phyloP scores from a whole-genome alignment of 441 rosid genomes.

The Metrosideros polymorpha region DNA sequence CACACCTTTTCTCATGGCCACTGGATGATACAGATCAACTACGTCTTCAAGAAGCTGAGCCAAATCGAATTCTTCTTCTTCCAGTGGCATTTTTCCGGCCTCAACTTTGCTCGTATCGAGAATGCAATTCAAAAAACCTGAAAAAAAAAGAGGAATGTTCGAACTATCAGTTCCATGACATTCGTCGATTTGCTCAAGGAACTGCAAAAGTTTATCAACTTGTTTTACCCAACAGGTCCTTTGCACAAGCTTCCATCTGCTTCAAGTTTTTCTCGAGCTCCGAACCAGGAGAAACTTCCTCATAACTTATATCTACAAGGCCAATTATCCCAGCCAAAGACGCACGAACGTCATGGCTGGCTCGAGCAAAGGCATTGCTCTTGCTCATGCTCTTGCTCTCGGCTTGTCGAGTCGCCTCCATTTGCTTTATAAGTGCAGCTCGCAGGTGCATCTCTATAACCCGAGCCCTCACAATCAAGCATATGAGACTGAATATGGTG shows the following conservation, averaged over 20 bases:
- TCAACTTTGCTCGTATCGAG: conserved; percentile 82
- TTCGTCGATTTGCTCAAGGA: not conserved
- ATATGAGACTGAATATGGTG: conserved; percentile 17
- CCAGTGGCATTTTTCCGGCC: conserved; percentile 67
- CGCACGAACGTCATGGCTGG: conserved; percentile 78
- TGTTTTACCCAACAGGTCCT: conserved; percentile 55
- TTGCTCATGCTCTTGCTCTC: conserved; percentile 78
- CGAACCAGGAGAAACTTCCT: conserved; percentile 27
- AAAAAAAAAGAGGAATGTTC: not conserved
- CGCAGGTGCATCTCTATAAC: conserved; percentile 37
- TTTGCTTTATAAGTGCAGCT: conserved; percentile 48
- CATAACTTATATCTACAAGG: conserved; percentile 32
- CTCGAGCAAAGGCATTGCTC: conserved; percentile 60
- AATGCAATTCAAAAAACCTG: conserved; percentile 55
- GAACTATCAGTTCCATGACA: not conserved
- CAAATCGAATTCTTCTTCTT: conserved; percentile 61
- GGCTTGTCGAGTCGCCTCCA: conserved; percentile 77
- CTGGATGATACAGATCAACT: conserved; percentile 49
- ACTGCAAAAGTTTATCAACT: not conserved
- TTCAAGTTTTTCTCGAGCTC: conserved; percentile 30
- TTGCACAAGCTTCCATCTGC: conserved; percentile 37
- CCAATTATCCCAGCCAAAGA: conserved; percentile 54
- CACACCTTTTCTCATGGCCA: conserved; percentile 51
- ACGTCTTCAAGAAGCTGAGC: conserved; percentile 47
- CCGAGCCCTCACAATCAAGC: conserved; percentile 24